Conservation (phyloP, 805 yeast species). For the Starmerella bacillaris region DNA sequence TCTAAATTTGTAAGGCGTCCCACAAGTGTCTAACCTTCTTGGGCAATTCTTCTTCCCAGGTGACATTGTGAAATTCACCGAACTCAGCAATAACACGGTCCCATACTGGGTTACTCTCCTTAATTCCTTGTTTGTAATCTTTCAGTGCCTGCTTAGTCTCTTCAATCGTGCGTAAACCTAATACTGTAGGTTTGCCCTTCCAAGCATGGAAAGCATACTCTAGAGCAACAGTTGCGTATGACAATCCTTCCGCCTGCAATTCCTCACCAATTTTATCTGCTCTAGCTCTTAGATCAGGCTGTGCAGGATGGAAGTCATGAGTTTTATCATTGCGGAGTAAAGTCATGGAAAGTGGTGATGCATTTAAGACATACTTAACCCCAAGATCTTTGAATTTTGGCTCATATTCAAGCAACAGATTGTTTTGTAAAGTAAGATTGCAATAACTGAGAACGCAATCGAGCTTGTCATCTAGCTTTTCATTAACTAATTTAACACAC, state of each 20-base stretch:
- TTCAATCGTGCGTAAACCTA: slow-evolving; percentile 50
- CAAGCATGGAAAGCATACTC: slow-evolving; percentile 53
- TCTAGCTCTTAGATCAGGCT: slow-evolving; percentile 32
- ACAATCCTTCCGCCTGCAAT: slow-evolving; percentile 31
- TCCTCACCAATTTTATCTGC: slow-evolving; percentile 32
- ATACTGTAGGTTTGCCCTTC: slow-evolving; percentile 45
- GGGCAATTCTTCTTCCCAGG: slow-evolving; percentile 10
- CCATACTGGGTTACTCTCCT: slow-evolving; percentile 6
- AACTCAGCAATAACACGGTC: slow-evolving; percentile 6
- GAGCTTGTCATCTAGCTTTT: slow-evolving; percentile 35
- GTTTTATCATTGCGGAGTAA: slow-evolving; percentile 51
- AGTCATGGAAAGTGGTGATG: slow-evolving; percentile 80
- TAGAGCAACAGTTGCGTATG: slow-evolving; percentile 67
- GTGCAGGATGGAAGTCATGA: slow-evolving; percentile 66
- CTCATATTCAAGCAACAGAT: slow-evolving; percentile 30
- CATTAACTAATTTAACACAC: slow-evolving; percentile 27
- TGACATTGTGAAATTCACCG: slow-evolving; percentile 10
- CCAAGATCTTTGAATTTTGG: slow-evolving; percentile 33
- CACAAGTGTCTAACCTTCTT: slow-evolving; percentile 1
- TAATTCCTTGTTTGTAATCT: slow-evolving; percentile 35
- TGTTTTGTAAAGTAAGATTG: slow-evolving; percentile 68
- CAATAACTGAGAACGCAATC: slow-evolving; percentile 68
- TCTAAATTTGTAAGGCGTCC: slow-evolving; percentile 1
- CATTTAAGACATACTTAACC: slow-evolving; percentile 48
- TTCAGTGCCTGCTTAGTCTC: slow-evolving; percentile 49